Conservation (phyloP, 371 early-diverging fungal genomes). For the Fennellomyces sp. region DNA sequence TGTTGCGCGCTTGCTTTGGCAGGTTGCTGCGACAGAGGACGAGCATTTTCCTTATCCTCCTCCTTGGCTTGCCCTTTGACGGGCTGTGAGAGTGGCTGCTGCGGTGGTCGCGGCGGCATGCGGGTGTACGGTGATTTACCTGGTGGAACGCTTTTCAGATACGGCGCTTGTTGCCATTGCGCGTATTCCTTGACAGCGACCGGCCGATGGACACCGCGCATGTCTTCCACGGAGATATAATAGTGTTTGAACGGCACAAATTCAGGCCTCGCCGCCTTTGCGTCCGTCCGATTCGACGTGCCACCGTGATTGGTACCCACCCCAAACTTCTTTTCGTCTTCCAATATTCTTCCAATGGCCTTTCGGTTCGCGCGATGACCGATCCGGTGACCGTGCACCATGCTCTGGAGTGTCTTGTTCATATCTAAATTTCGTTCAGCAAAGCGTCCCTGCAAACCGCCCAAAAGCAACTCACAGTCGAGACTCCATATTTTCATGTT, state of each 20-base stretch:
- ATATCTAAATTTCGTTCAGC: neutral
- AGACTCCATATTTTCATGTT: constrained; percentile 15
- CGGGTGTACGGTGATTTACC: constrained; percentile 29
- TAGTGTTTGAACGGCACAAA: constrained; percentile 38
- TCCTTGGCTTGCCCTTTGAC: neutral
- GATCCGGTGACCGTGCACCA: constrained; percentile 13
- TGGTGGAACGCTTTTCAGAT: constrained; percentile 20
- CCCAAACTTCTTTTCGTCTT: constrained; percentile 35
- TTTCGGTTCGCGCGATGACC: constrained; percentile 13
- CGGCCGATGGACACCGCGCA: constrained; percentile 39
- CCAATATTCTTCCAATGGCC: constrained; percentile 25
- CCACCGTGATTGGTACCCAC: constrained; percentile 24
- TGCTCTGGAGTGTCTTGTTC: neutral
- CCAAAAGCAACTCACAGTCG: constrained; percentile 15
- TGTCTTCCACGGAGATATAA: constrained; percentile 45
- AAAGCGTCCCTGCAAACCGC: neutral
- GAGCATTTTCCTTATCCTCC: neutral
- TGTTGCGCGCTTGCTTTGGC: neutral
- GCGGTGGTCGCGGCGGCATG: constrained; percentile 1
- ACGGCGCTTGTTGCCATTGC: constrained; percentile 33
- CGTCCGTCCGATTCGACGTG: constrained; percentile 2
- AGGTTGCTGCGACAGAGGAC: neutral
- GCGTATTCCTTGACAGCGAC: constrained; percentile 38
- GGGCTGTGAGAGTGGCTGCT: constrained; percentile 1
- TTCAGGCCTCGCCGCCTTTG: constrained; percentile 21